Conservation (phyloP, 768 basidiomycete species). For the Rubroboletus satanas region DNA sequence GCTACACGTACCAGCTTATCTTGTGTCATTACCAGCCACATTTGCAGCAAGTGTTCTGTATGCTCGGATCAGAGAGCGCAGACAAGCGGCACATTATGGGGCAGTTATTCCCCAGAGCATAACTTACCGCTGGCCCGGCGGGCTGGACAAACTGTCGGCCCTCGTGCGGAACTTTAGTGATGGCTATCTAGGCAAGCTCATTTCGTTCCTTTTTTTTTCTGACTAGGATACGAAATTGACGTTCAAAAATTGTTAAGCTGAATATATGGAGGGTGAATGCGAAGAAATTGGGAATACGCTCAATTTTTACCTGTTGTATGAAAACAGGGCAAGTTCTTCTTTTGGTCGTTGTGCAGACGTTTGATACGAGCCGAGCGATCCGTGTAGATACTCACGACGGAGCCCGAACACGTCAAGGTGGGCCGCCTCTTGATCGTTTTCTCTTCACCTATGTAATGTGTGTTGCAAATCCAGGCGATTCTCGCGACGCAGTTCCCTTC, state of each 20-base stretch:
- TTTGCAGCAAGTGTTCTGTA: conserved; percentile 33
- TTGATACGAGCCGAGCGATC: neutral
- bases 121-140: conserved; percentile 40
- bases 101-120: conserved; percentile 43
- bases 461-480: conserved; percentile 29
- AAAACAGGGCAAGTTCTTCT: conserved; percentile 21
- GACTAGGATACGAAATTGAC: neutral
- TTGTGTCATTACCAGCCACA: conserved; percentile 25
- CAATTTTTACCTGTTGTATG: conserved; percentile 22
- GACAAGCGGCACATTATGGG: conserved; percentile 42
- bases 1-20: conserved; percentile 13
- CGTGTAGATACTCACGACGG: conserved; percentile 34
- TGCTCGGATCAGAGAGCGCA: conserved; percentile 40
- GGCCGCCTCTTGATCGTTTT: neutral
- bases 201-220: neutral
- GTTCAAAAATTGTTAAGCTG: conserved; percentile 9
- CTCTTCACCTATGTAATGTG: neutral
- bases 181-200: conserved; percentile 47
- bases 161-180: conserved; percentile 37
- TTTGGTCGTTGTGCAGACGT: neutral
- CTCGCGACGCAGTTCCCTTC: conserved; percentile 36
- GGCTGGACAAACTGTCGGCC: conserved; percentile 41
- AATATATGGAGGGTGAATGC: conserved; percentile 7
- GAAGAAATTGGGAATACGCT: conserved; percentile 23
- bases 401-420: conserved; percentile 42